Base-by-base conservation (phyloP, 2,329 filamentous ascomycete genomes). In the Hymenoscyphus fraxineus region DNA sequence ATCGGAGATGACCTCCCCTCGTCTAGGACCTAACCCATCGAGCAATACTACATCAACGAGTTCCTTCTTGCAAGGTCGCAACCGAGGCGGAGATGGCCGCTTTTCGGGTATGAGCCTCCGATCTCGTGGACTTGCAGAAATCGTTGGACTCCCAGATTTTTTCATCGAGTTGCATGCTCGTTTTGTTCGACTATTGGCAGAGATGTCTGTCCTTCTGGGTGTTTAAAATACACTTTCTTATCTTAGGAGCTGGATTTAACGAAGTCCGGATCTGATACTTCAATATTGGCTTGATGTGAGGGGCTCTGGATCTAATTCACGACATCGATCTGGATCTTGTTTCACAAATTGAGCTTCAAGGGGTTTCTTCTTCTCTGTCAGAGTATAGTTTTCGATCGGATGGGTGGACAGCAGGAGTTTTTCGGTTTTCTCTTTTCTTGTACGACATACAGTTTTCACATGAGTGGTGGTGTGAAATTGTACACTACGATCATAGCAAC, bases 111-210 rank as follows among this genome's bases (percentile, higher is more conserved):
- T 83, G 56, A 83, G 83, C 39, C 81, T 85, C 54, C 86, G 83
- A 68, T 81, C 85, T 47, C 82, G 85, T 51, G 86, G 87, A 2
- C 77, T 90, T 59, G 85, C 87, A 0, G 87, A 90, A 76, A 78
- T 90, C 51, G 85, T 88, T 35, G 87, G 87, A 22, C 78, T 85
- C 69, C 86, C 87, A 4, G 87, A 89, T 72, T 87, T 90, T 71
- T 90, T 90, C 69, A 84, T 89, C 63, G 83, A 88, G 77, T 76
- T 90, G 66, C 87, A 90, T 74, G 78, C 81, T 47, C 81, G 82
- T 67, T 90, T 90, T 72, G 87, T 89, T 32, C 81, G 82, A 71
- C 78, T 90, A 51, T 77, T 89, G 61, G 79, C 87, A 16, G 85
- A 88, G 64, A 41, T 71, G 65, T 66, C 63, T 16, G 35, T 70